These are phyloP conservation scores for Rhizopogon salebrosus DNA, from an alignment of 768 basidiomycete genomes.

Conservation along the genomic window DNA sequence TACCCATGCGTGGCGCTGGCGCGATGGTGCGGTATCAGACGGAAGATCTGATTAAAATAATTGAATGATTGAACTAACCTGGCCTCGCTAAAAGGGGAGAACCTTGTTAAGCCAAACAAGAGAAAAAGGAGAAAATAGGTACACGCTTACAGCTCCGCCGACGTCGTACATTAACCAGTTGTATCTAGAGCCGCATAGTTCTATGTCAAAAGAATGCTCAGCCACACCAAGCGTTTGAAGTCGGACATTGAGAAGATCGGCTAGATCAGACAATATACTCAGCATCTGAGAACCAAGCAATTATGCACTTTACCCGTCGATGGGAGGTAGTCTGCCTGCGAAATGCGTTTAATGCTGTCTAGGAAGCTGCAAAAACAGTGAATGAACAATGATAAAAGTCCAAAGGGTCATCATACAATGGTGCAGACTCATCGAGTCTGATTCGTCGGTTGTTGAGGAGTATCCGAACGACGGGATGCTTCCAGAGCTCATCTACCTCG, in stretches of 20 bases:
- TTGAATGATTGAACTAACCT: conserved; percentile 35
- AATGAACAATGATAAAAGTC: neutral
- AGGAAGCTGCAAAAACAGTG: conserved; percentile 50
- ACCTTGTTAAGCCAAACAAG: conserved; percentile 1
- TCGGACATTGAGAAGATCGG: conserved; percentile 74
- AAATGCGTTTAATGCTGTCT: conserved; percentile 57
- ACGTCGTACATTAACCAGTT: conserved; percentile 83
- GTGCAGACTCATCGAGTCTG: conserved; percentile 68
- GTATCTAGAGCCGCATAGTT: conserved; percentile 55
- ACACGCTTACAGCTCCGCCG: conserved; percentile 64
- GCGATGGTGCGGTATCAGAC: conserved; percentile 12
- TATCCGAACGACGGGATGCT: conserved; percentile 57
- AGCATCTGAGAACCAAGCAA: conserved; percentile 2
- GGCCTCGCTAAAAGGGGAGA: conserved; percentile 43
- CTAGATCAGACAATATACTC: conserved; percentile 28
- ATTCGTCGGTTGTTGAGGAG: conserved; percentile 55
- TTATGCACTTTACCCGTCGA: conserved; percentile 46
- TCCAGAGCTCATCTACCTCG: conserved; percentile 64
- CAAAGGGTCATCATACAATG: conserved; percentile 48
- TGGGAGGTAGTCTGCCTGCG: conserved; percentile 65
- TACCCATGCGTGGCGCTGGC: conserved; percentile 75
- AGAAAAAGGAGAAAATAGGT: conserved; percentile 4
- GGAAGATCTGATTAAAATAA: conserved; percentile 6
- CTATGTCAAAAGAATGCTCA: conserved; percentile 70
- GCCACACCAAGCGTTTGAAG: conserved; percentile 77